Conservation (phyloP, 2,329 filamentous ascomycete species). For the Colletotrichum lini region DNA sequence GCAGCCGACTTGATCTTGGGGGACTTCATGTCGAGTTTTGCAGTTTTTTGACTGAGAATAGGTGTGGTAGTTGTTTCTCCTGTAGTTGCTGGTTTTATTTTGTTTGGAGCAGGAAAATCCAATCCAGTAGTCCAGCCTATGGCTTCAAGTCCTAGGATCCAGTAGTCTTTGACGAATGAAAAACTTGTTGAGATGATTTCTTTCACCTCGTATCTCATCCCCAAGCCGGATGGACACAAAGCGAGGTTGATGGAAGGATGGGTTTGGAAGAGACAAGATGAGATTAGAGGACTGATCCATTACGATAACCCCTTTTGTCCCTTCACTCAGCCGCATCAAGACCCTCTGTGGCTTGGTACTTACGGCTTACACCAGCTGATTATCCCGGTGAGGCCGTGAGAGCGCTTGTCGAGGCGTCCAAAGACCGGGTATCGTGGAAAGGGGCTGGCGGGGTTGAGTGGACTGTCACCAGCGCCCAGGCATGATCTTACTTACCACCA, state of each 20-base stretch:
- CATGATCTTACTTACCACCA: neutral
- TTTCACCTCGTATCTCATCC: neutral
- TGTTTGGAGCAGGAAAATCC: slow-evolving; percentile 1
- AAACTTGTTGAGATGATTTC: neutral
- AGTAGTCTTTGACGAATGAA: too few relatives aligned
- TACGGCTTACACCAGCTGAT: neutral
- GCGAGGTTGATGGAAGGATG: neutral
- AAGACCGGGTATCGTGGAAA: neutral
- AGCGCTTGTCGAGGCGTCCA: neutral
- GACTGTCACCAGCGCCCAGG: too few relatives aligned
- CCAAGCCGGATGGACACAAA: neutral
- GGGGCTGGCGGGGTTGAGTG: neutral
- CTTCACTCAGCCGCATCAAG: slow-evolving; percentile 19
- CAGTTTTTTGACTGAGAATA: neutral
- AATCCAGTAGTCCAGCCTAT: neutral
- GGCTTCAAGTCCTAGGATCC: neutral
- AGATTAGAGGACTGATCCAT: neutral
- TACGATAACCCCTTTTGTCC: neutral
- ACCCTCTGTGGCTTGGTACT: neutral
- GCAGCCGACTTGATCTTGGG: slow-evolving; percentile 32
- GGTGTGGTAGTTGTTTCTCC: neutral
- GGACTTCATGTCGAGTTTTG: slow-evolving; percentile 34
- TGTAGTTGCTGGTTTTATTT: neutral
- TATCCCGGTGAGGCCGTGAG: neutral
- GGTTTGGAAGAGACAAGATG: neutral